Base-by-base conservation (phyloP, 768 basidiomycete genomes). In the Imleria badia region DNA sequence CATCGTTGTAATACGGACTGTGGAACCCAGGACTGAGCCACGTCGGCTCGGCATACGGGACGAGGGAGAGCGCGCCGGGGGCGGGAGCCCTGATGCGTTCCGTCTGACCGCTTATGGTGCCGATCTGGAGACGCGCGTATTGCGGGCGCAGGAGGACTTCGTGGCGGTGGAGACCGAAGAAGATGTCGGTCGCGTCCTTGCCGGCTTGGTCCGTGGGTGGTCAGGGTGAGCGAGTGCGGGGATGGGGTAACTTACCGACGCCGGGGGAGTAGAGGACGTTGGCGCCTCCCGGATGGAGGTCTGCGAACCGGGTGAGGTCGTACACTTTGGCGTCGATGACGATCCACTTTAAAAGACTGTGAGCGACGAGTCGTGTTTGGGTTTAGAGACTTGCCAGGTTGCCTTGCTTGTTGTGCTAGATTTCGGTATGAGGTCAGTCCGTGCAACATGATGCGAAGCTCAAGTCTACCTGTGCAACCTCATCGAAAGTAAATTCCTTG, bases 1-100 rank as follows among this genome's bases (percentile, higher is more conserved):
- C 79, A 5, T 85, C 86, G 22, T 78, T 84, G 72, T 88, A 92
- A 69, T 93, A 96, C 1, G 92, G 88, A 55, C 78, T 85, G 57
- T 79, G 76, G 76, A 81, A 91, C 1, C 85, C 87, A 3, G 74
- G 64, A 35, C 73, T 75, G 36, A 94, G 80, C 90, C 91, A 94
- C 1, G 87, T 84, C 8, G 94, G 86, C 63, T 96, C 93, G 2
- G 84, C 91, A 62, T 94, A 95, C 0, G 93, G 93, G 0, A 94
- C 84, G 55, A 77, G 73, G 9, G 89, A 91, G 36, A 87, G 66
- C n/a, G 81, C 81, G 33, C 88, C 91, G 0, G 82, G 76, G 1
- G 72, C 74, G 6, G 77, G 77, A 22, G 80, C 69, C 62, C 78
- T 78, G 65, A 92, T 78, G 35, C 71, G 59, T 48, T 83, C 79